These are phyloP conservation scores for Phaeomoniella chlamydospora DNA, from an alignment of 2,329 filamentous ascomycete genomes.

Conservation along the genomic window DNA sequence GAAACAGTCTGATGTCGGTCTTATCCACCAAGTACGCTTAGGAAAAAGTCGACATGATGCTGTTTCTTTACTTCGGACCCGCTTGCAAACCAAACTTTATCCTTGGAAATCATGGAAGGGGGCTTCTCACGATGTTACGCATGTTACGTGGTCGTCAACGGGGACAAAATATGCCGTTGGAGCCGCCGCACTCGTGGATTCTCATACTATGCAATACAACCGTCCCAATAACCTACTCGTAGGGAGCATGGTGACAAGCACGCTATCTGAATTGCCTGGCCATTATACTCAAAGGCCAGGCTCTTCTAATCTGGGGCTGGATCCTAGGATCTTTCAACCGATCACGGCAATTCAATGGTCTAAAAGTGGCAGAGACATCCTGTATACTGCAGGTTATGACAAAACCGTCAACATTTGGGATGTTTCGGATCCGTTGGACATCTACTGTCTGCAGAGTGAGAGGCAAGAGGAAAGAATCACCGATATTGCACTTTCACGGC, in stretches of 20 bases:
- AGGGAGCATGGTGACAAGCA: constrained; percentile 27
- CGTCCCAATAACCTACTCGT: constrained; percentile 40
- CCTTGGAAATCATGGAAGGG: constrained; percentile 36
- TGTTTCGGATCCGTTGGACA: constrained; percentile 12
- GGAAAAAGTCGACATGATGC: too few species aligned
- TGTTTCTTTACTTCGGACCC: too few species aligned
- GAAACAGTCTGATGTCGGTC: too few species aligned
- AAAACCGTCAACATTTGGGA: constrained; percentile 43
- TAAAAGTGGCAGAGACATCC: constrained; percentile 19
- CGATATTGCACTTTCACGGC: constrained; percentile 31
- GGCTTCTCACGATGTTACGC: constrained; percentile 42
- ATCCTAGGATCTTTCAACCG: constrained; percentile 39
- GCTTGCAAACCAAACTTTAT: too few species aligned
- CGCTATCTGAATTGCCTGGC: constrained; percentile 37
- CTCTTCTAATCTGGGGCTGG: constrained; percentile 26
- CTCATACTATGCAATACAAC: constrained; percentile 46
- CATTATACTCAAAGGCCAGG: constrained; percentile 32
- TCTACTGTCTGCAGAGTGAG: constrained; percentile 20
- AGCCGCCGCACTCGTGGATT: constrained; percentile 39
- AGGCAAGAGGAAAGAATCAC: constrained; percentile 34
- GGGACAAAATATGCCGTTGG: constrained; percentile 41
- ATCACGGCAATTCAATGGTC: constrained; percentile 41
- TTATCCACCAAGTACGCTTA: too few species aligned
- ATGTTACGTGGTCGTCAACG: constrained; percentile 41
- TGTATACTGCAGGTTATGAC: constrained; percentile 43